Conservation (phyloP, 176 grass and related monocot species). For the Alopecurus myosuroides region DNA sequence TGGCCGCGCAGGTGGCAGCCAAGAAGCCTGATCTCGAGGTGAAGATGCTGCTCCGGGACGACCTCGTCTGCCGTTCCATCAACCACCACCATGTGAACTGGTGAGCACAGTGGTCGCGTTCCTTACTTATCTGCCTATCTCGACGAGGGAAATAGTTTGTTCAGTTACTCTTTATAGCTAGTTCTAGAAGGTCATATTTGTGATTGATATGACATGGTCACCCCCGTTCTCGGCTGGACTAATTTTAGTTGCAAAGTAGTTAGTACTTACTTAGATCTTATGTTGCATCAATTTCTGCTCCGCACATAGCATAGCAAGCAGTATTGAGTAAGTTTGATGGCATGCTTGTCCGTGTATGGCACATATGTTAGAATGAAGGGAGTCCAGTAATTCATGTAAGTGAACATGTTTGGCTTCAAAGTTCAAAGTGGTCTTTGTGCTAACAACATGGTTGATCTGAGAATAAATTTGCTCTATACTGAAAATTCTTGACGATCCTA, state of each 20-base stretch:
- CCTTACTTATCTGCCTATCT: neutral
- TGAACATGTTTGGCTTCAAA: neutral
- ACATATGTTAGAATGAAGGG: neutral
- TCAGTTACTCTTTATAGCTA: neutral
- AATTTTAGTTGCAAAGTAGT: neutral
- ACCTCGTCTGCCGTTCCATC: slow-evolving; percentile 63
- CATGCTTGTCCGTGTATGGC: neutral
- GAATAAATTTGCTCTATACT: neutral
- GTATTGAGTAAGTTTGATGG: neutral
- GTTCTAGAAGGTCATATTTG: neutral
- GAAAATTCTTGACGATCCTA: neutral
- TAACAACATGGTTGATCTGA: neutral
- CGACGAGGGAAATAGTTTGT: neutral
- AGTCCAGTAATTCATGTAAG: neutral
- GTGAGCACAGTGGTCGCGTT: neutral
- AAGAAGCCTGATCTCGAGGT: slow-evolving; percentile 75
- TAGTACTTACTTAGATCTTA: neutral
- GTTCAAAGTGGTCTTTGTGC: neutral
- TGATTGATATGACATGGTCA: neutral
- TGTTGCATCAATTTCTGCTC: neutral
- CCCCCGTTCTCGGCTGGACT: neutral
- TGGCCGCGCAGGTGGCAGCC: slow-evolving; percentile 70
- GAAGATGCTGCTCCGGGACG: slow-evolving; percentile 71
- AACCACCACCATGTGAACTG: slow-evolving; percentile 66
- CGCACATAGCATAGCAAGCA: neutral